Conservation (phyloP, 73 alveolate species). For the Loxodes magnus region DNA sequence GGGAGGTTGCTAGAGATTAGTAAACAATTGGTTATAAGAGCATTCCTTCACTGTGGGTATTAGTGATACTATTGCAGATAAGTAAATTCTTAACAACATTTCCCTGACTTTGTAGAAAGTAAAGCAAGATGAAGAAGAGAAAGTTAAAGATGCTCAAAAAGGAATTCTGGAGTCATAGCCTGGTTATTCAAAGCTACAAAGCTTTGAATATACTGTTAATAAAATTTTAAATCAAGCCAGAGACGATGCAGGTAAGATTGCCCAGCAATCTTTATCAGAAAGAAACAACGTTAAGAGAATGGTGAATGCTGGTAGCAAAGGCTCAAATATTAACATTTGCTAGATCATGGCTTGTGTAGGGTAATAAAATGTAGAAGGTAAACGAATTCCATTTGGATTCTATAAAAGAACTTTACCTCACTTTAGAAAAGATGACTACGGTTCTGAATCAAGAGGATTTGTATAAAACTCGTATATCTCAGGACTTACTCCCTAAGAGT, state of each 20-base stretch:
- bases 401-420: constrained; percentile 97
- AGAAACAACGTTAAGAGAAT: constrained; percentile 89
- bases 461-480: constrained; percentile 93
- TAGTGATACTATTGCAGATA: constrained; percentile 73
- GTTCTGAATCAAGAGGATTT: constrained; percentile 99
- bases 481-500: constrained; percentile 95
- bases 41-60: constrained; percentile 89
- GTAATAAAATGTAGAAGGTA: constrained; percentile 98
- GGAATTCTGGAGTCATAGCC: constrained; percentile 23
- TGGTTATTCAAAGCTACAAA: constrained; percentile 94
- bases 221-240: constrained; percentile 83
- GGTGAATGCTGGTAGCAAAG: constrained; percentile 97
- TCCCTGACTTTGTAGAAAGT: constrained; percentile 35
- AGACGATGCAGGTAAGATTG: constrained; percentile 86
- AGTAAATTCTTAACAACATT: constrained; percentile 49
- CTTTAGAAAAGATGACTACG: constrained; percentile 97
- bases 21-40: constrained; percentile 84
- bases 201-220: constrained; percentile 89
- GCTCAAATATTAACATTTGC: constrained; percentile 80
- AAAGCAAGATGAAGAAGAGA: constrained; percentile 34
- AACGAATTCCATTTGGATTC: constrained; percentile 96
- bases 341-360: constrained; percentile 99
- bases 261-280: constrained; percentile 60
- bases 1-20: constrained; percentile 74
- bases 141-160: background rate